Conservation (phyloP, 75 land plant genomes). For the Cunninghamia lanceolata region DNA sequence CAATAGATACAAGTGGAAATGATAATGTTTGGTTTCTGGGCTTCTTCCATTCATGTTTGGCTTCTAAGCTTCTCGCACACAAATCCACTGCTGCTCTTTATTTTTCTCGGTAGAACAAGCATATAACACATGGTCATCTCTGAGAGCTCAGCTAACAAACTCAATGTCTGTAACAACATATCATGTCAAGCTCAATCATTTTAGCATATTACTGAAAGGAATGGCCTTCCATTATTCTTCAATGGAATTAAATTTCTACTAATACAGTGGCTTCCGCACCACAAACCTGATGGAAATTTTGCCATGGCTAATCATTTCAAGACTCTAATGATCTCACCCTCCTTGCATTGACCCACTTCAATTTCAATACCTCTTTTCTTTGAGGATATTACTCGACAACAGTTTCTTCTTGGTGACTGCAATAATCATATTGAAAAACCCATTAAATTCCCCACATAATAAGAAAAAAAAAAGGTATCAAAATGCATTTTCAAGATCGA, state of each 20-base stretch:
- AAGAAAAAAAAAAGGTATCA: too few species aligned
- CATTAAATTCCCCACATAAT: not conserved
- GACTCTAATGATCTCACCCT: conserved; percentile 41
- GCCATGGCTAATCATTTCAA: not conserved
- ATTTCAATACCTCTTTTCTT: conserved; percentile 16
- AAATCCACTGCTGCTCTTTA: not conserved
- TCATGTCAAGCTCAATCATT: not conserved
- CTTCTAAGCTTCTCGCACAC: not conserved
- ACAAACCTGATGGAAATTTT: not conserved
- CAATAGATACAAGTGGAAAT: not conserved
- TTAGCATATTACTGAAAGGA: not conserved
- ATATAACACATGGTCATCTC: not conserved
- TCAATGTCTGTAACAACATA: not conserved
- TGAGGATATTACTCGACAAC: conserved; percentile 48
- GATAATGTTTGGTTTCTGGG: not conserved
- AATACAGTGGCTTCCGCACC: not conserved
- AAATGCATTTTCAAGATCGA: not conserved
- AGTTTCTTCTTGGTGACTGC: conserved; percentile 69
- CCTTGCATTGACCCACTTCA: conserved; percentile 50
- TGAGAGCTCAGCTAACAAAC: not conserved
- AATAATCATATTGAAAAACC: not conserved
- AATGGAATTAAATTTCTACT: not conserved
- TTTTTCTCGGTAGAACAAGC: not conserved
- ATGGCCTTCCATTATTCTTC: conserved; percentile 1
- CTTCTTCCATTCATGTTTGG: not conserved